Conservation (phyloP, 352 stramenopile species). For the Globisporangium spiculum region DNA sequence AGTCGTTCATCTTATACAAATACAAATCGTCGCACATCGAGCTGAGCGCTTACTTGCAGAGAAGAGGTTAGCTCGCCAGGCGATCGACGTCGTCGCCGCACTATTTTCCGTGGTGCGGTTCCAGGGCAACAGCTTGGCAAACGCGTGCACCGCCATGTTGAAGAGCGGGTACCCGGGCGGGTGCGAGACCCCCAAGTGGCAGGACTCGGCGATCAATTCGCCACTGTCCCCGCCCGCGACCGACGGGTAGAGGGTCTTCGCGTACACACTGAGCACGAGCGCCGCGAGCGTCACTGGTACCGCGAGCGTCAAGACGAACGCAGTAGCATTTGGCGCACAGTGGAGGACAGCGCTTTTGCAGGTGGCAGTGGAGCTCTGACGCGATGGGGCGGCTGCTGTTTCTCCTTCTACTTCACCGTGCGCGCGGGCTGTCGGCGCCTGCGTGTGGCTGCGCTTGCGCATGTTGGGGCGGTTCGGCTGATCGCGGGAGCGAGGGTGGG, state of each 20-base stretch:
- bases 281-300: conserved; percentile 5
- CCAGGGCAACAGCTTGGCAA: conserved; percentile 39
- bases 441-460: too few species aligned
- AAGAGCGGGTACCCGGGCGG: conserved; percentile 94
- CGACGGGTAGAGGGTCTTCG: conserved; percentile 76
- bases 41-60: conserved; percentile 45
- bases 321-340: too few species aligned
- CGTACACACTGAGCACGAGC: conserved; percentile 62
- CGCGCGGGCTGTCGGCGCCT: too few species aligned
- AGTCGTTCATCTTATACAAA: not conserved
- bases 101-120: not conserved
- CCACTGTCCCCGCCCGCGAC: conserved; percentile 90
- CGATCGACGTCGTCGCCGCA: conserved; percentile 26
- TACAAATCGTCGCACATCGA: not conserved
- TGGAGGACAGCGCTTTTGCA: too few species aligned
- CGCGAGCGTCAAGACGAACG: too few species aligned
- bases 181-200: conserved; percentile 90
- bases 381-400: too few species aligned
- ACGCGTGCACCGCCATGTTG: conserved; percentile 84
- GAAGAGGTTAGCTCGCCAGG: conserved; percentile 88
- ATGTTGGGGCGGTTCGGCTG: too few species aligned
- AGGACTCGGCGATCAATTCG: conserved; percentile 94
- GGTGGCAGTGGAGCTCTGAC: too few species aligned
- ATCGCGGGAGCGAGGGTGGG: too few species aligned
- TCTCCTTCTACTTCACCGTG: too few species aligned